Evolutionary conservation across 2,329 filamentous ascomycete species (phyloP).

Genomic region (Balansia obtecta): DNA sequence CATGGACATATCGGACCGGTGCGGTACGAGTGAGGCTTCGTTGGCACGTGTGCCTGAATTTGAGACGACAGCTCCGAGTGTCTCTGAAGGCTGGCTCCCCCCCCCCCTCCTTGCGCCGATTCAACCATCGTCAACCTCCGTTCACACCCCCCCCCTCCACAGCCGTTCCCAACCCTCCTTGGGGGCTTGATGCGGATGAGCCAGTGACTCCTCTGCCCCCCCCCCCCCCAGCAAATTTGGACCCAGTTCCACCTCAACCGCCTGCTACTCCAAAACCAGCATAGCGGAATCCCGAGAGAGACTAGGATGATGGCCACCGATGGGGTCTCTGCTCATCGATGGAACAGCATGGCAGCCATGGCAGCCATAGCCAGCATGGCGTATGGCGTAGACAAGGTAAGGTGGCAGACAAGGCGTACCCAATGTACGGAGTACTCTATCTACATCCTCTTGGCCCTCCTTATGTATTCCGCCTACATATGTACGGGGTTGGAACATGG

Average conservation of each 20-base stretch:
- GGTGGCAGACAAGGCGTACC: no score
- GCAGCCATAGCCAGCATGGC: no score
- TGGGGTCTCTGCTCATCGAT: background rate
- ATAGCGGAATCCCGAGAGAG: conserved; percentile 3
- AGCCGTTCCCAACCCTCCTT: background rate
- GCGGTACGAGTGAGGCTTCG: no score
- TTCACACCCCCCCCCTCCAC: background rate
- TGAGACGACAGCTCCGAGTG: no score
- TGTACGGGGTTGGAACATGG: conserved; percentile 1
- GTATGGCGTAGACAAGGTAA: no score
- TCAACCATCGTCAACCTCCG: background rate
- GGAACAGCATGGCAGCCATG: background rate
- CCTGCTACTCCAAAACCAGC: conserved; percentile 4
- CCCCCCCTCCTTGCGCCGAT: background rate
- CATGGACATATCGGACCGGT: no score
- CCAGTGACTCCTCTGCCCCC: no score
- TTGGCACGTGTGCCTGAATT: no score
- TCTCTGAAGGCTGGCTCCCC: no score
- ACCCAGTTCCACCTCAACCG: conserved; percentile 6
- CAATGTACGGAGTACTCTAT: no score
- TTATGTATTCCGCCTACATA: no score
- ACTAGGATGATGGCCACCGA: conserved; percentile 1
- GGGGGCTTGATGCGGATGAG: background rate
- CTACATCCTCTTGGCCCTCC: no score
- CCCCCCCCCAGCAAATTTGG: conserved; percentile 2